Conservation (phyloP, 176 grass and related monocot genomes). For the Zizania latifolia region DNA sequence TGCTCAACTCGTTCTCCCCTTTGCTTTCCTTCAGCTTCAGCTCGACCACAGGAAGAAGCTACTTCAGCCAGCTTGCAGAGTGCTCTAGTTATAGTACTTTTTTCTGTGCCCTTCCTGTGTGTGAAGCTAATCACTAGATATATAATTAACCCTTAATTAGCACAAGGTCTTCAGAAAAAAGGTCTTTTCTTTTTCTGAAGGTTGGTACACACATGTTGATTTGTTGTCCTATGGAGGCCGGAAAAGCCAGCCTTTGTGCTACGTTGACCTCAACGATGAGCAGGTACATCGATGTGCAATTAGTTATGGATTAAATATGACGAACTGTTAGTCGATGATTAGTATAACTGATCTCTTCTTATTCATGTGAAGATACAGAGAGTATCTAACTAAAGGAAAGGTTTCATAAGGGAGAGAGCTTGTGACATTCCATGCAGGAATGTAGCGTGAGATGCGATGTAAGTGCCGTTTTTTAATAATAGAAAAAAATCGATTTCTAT, state of each 20-base stretch:
- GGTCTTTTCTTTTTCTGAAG: slow-evolving; percentile 16
- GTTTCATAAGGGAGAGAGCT: background rate
- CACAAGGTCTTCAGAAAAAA: background rate
- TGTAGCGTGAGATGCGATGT: background rate
- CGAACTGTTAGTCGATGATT: background rate
- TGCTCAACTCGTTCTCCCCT: background rate
- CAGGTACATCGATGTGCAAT: background rate
- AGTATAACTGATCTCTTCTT: background rate
- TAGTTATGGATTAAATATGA: background rate
- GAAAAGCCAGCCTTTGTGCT: background rate
- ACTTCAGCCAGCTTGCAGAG: background rate
- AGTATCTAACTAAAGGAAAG: background rate
- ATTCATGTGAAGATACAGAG: background rate
- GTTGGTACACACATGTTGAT: background rate
- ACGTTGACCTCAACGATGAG: background rate
- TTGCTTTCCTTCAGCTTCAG: background rate
- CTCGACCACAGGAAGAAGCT: background rate
- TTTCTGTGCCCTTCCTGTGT: background rate
- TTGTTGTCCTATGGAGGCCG: slow-evolving; percentile 17
- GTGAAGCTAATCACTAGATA: background rate
- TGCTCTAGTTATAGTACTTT: slow-evolving; percentile 8
- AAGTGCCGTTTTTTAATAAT: too few relatives aligned
- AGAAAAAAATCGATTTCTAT: too few relatives aligned
- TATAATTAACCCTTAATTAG: background rate
- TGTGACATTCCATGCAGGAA: background rate